Percentiles rank a stretch among this genome's conserved stretches.
These are phyloP conservation scores for Paecilomyces niveus DNA, from an alignment of 2,329 filamentous ascomycete genomes.

Conservation along the genomic window DNA sequence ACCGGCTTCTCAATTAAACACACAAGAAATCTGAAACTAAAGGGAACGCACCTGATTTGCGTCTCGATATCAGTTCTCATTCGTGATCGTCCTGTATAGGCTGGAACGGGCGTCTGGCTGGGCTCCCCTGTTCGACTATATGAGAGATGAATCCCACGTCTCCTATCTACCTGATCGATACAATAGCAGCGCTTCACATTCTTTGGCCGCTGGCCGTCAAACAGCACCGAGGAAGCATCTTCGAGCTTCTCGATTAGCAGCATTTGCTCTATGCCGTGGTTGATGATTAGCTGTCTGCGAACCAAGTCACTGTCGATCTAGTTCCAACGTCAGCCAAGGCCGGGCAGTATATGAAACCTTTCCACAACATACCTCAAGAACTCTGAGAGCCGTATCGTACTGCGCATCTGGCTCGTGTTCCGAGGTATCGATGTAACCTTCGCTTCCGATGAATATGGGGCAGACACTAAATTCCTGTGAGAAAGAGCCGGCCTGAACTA, in stretches of 20 bases:
- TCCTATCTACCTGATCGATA: slow-evolving; percentile 58
- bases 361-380: slow-evolving; percentile 51
- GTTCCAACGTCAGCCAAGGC: slow-evolving; percentile 12
- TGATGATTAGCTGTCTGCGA: slow-evolving; percentile 76
- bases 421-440: slow-evolving; percentile 48
- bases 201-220: slow-evolving; percentile 50
- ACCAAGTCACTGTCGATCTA: slow-evolving; percentile 73
- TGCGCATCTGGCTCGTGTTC: slow-evolving; percentile 65
- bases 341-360: neutral
- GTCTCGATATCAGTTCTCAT: slow-evolving; percentile 72
- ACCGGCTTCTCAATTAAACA: slow-evolving; percentile 2
- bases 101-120: slow-evolving; percentile 47
- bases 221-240: slow-evolving; percentile 64
- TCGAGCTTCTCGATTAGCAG: slow-evolving; percentile 64
- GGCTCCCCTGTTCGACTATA: slow-evolving; percentile 42
- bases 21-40: neutral
- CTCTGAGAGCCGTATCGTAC: slow-evolving; percentile 71
- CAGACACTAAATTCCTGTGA: slow-evolving; percentile 34
- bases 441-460: slow-evolving; percentile 59
- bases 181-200: slow-evolving; percentile 65
- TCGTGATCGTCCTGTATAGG: slow-evolving; percentile 52
- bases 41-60: slow-evolving; percentile 48
- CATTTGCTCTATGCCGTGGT: slow-evolving; percentile 73
- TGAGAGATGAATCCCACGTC: slow-evolving; percentile 55
- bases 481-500: neutral